Percentiles rank a stretch among this genome's conserved stretches.
Evolutionary conservation across 2,329 filamentous ascomycete species (phyloP).

Genomic region (Fusarium protoensiforme): DNA sequence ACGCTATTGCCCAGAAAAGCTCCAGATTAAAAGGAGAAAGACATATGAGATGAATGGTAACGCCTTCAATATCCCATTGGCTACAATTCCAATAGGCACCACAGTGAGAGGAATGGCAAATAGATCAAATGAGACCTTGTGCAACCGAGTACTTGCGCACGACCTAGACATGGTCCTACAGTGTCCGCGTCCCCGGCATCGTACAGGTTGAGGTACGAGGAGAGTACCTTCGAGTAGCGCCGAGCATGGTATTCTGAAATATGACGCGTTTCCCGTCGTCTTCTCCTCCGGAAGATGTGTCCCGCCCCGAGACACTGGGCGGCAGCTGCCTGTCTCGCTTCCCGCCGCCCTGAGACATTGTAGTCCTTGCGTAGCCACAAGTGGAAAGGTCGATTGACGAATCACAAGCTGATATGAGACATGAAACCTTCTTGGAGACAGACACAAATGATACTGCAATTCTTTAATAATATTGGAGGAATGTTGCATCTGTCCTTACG

Average conservation of each 20-base stretch:
- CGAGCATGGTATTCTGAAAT: neutral
- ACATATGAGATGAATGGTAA: neutral
- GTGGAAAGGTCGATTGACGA: neutral
- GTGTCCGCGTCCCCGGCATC: neutral
- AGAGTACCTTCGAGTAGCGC: neutral
- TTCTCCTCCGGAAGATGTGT: neutral
- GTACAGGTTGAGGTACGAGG: neutral
- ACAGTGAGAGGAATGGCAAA: neutral
- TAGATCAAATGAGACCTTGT: neutral
- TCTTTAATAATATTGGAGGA: neutral
- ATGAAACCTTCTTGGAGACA: neutral
- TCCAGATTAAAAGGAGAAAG: neutral
- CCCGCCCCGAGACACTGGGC: neutral
- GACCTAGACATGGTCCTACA: neutral
- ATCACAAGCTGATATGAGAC: neutral
- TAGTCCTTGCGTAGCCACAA: neutral
- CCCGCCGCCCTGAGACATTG: neutral
- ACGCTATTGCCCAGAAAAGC: neutral
- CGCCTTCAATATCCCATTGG: neutral
- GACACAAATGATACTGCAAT: neutral
- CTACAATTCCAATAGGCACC: neutral
- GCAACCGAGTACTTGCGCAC: neutral
- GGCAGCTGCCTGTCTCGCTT: neutral
- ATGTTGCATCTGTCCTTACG: neutral
- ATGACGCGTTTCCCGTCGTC: neutral